Base-by-base conservation (phyloP, 2,329 filamentous ascomycete species). In the Bertia moriformis region DNA sequence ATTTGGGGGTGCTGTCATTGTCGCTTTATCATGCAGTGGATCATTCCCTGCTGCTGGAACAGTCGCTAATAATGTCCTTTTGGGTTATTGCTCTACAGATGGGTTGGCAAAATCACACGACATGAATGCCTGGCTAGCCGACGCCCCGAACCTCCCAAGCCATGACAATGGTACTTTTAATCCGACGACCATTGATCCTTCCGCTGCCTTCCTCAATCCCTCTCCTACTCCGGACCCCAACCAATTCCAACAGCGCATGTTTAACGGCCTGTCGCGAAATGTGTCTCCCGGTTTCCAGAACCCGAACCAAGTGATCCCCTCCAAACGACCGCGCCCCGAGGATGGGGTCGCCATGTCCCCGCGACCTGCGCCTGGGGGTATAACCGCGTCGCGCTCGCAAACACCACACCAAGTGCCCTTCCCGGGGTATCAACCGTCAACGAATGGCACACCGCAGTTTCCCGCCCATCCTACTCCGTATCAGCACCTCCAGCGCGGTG, bases 291-390 rank as follows among this genome's bases (percentile, higher is more conserved):
- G 64, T 40, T 70, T 70, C 51, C 62, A 64, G 44, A 67, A 66
- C 46, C 63, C 66, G 43, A 69, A 66, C 50, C 62, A 67, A 30
- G 63, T 73, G 46, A 65, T 75, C 41, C 73, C 73, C 13, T 73
- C 71, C 5, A 79, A 79, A 51, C 62, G 74, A 46, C 54, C 66
- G 29, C 60, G 65, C 20, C 64, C 65, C 42, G 69, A 74, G 51
- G 73, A 79, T 60, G 72, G 66, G 41, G 62, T 73, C 48, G 65
- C 65, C 36, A 67, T 68, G 49, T 72, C 71, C 12, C 70, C 73
- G 24, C 54, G 62, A 40, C 64, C 61, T 46, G 58, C 58, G 14
- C 61, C 63, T 15, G 62, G 62, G 15, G 61, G 57, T n/a, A 46
- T 66, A 20, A 60, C 65, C 33, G 56, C 55, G 18, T 76, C 73